phyloP scores from a whole-genome alignment of 2,329 filamentous ascomycete genomes.

The Aspergillus texensis region DNA sequence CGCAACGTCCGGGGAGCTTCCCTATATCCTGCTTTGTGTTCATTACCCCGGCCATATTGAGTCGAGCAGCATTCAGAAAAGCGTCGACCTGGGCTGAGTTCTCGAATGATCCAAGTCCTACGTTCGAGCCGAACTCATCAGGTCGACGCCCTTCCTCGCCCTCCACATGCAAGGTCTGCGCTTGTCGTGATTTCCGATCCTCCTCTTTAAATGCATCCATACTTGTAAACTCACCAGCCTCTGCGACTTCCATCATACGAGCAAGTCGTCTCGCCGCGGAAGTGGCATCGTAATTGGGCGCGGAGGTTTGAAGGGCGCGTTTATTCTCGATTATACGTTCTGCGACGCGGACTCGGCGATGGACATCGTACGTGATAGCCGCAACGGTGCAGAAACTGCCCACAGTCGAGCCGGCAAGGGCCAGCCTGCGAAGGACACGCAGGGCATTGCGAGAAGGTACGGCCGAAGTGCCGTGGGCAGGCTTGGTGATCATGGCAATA shows the following conservation, averaged over 20 bases:
- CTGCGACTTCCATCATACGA: conserved; percentile 48
- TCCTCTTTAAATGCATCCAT: conserved; percentile 39
- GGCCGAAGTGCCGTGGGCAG: conserved; percentile 31
- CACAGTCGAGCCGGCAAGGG: conserved; percentile 40
- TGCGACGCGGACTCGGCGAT: conserved; percentile 43
- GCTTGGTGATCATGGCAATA: conserved; percentile 35
- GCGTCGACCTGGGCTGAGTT: conserved; percentile 2
- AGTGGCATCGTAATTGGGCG: conserved; percentile 46
- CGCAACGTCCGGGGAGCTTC: background rate
- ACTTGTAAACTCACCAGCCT: conserved; percentile 46
- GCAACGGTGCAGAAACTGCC: conserved; percentile 45
- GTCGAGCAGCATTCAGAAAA: conserved; percentile 8
- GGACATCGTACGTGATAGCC: conserved; percentile 46
- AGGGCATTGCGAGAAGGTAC: conserved; percentile 50
- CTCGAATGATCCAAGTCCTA: background rate
- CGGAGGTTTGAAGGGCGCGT: conserved; percentile 43
- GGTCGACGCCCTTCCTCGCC: background rate
- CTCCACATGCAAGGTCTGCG: conserved; percentile 7
- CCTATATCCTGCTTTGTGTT: background rate
- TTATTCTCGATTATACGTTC: conserved; percentile 50
- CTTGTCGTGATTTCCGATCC: conserved; percentile 21
- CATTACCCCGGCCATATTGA: background rate
- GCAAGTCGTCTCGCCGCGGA: conserved; percentile 39
- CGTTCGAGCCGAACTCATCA: background rate
- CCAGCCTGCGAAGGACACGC: conserved; percentile 40